phyloP scores from a whole-genome alignment of 192 early-diverging fungal genomes.

The Coemansia sp. region DNA sequence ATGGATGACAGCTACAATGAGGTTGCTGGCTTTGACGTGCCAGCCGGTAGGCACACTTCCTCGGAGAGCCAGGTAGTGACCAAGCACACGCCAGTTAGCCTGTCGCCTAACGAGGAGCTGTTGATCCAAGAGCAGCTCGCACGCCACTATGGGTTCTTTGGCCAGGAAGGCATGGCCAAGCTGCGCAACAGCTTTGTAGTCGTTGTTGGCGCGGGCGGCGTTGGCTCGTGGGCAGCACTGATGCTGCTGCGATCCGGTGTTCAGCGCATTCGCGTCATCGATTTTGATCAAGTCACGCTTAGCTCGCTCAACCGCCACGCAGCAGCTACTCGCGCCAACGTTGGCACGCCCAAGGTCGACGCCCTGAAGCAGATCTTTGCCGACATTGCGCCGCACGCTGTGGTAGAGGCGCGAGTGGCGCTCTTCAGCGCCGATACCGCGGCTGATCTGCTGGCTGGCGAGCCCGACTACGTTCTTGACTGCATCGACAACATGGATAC shows the following conservation, averaged over 20 bases:
- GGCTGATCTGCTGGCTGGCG: slow-evolving; percentile 67
- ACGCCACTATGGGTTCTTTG: slow-evolving; percentile 88
- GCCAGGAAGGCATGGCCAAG: slow-evolving; percentile 74
- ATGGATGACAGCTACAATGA: slow-evolving; percentile 8
- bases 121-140: slow-evolving; percentile 85
- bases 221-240: slow-evolving; percentile 87
- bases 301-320: slow-evolving; percentile 95
- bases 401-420: slow-evolving; percentile 77
- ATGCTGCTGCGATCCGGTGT: slow-evolving; percentile 93
- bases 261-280: slow-evolving; percentile 83
- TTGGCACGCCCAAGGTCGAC: slow-evolving; percentile 85
- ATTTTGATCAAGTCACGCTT: slow-evolving; percentile 97
- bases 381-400: slow-evolving; percentile 76
- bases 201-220: slow-evolving; percentile 95
- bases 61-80: slow-evolving; percentile 21
- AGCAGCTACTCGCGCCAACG: slow-evolving; percentile 86
- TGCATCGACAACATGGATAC: slow-evolving; percentile 98
- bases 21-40: neutral
- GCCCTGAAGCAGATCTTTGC: slow-evolving; percentile 74
- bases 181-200: slow-evolving; percentile 85
- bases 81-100: slow-evolving; percentile 38
- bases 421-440: slow-evolving; percentile 77
- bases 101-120: slow-evolving; percentile 60
- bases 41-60: neutral
- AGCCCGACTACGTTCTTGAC: slow-evolving; percentile 78